Base-by-base conservation (phyloP, 768 basidiomycete genomes). In the Phaffia australis region DNA sequence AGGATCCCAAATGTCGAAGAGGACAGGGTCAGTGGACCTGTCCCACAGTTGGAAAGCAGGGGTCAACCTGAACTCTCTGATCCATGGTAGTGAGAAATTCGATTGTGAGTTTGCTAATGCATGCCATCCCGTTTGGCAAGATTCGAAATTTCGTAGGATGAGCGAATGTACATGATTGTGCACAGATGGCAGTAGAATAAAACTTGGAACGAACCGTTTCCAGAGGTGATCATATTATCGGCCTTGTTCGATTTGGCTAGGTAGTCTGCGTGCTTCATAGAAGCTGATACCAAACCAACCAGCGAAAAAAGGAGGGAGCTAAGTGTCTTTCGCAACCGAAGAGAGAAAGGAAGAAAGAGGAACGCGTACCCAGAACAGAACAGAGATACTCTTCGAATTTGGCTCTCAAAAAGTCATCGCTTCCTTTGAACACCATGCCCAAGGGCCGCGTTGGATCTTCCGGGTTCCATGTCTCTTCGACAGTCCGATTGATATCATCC, bases 321-420 rank as follows among this genome's bases (percentile, higher is more conserved):
- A 61, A 11, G 61, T 23, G 4, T 16, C 3, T 1, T 19, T 25
- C 18, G 49, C 42, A 16, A 62, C 11, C 50, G 29, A 27, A 25
- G 29, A 5, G 21, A 49, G 9, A 29, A 19, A 30, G 1, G 21
- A 8, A 27, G 15, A 11, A 11, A 30, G 11, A 51, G 56, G 5
- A 9, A 19, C 9, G 29, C 59, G 16, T 52, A 63, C 61, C 82
- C 14, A 99, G 81, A 3, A 88, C 87, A 2, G 88, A 87, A 29
- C 84, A 86, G 56, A 98, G 84, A 73, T 99, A 99, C 74, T 98
- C 94, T 75, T 98, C 92, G 63, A 94, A 94, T 84, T 92, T 93
- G 47, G 83, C 81, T 65, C 95, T 81, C 29, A 99, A 77, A 73
- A 93, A 97, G 75, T 99, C 95, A 71, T 99, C 95, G 71, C 89